A percentile compares a stretch with the other conserved stretches of the same genome.
Evolutionary conservation across 2,329 filamentous ascomycete species (phyloP).

Genomic region (Penicillium hordei): DNA sequence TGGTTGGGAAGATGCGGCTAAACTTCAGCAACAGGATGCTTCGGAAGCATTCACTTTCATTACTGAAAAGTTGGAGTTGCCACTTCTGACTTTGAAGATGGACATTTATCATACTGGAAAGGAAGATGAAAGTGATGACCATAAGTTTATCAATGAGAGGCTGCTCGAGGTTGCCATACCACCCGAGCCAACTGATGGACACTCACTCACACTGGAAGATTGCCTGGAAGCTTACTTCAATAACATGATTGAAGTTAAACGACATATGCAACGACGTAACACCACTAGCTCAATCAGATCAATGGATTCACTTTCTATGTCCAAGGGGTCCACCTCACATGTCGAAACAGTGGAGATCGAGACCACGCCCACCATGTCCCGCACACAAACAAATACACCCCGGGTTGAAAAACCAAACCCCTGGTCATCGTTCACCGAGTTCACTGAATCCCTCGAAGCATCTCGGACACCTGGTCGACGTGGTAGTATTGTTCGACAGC

Average conservation of each 20-base stretch:
- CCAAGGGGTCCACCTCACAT: slow-evolving; percentile 41
- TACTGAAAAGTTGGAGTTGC: slow-evolving; percentile 82
- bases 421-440: slow-evolving; percentile 30
- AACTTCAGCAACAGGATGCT: slow-evolving; percentile 84
- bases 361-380: slow-evolving; percentile 36
- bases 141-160: slow-evolving; percentile 91
- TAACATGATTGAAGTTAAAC: slow-evolving; percentile 81
- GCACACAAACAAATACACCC: slow-evolving; percentile 28
- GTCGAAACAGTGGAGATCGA: slow-evolving; percentile 47
- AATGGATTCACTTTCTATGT: slow-evolving; percentile 32
- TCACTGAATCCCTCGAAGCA: slow-evolving; percentile 24
- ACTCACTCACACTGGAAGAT: slow-evolving; percentile 77
- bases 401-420: slow-evolving; percentile 24
- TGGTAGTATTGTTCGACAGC: slow-evolving; percentile 46
- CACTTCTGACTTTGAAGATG: slow-evolving; percentile 85
- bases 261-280: slow-evolving; percentile 65
- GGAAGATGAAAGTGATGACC: slow-evolving; percentile 78
- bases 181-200: slow-evolving; percentile 64
- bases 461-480: slow-evolving; percentile 30
- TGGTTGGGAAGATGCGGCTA: slow-evolving; percentile 80
- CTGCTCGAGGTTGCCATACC: slow-evolving; percentile 90
- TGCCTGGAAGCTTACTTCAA: slow-evolving; percentile 96
- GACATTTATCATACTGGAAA: slow-evolving; percentile 92
- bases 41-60: slow-evolving; percentile 96
- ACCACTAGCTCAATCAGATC: slow-evolving; percentile 52